Base-by-base conservation (phyloP, 805 yeast genomes). In the Nakazawaea ambrosiae region DNA sequence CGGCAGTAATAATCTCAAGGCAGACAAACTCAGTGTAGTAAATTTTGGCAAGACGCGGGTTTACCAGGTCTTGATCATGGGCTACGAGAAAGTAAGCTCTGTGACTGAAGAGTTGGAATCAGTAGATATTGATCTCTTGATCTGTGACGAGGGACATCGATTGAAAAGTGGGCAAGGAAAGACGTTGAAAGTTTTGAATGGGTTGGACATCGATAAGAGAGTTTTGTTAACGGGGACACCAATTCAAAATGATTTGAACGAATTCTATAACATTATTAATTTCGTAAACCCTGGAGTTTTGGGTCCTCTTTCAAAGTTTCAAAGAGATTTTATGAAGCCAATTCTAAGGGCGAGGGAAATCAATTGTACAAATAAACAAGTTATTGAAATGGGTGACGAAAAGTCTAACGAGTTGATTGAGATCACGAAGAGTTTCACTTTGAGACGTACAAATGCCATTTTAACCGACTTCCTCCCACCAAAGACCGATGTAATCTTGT, bases 71-170 rank as follows among this genome's bases (percentile, higher is more conserved):
- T 54, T 92, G 50, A 73, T 92, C 6, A 71, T 88, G 45, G 95
- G 96, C 3, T 92, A 92, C 55, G 98, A 92, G 52, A 84, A 84
- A 50, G 63, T 89, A 26, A 55, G 76, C 12, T 67, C 69, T 12
- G 65, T 78, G 49, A 58, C 68, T 17, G 62, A 65, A 5, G 80
- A 81, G 41, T 50, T 83, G 6, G 48, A 63, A 1, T 54, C 62
- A 2, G 66, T 66, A 3, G 56, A 57, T 15, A 61, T 75, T 44
- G 97, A 88, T 53, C 47, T 92, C 14, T 60, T 92, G 15, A 73
- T 92, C 1, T 92, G 96, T 56, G 98, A 92, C 57, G 98, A 92
- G 53, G 98, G 97, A 2, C 98, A 92, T 55, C 66, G 96, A 34
- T 66, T 92, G 46, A 92, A 90, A 49, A 84, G 76, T 47, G 66